These are phyloP conservation scores for Sungouiozyma ichnusensis DNA, from an alignment of 805 yeast species.

Conservation along the genomic window DNA sequence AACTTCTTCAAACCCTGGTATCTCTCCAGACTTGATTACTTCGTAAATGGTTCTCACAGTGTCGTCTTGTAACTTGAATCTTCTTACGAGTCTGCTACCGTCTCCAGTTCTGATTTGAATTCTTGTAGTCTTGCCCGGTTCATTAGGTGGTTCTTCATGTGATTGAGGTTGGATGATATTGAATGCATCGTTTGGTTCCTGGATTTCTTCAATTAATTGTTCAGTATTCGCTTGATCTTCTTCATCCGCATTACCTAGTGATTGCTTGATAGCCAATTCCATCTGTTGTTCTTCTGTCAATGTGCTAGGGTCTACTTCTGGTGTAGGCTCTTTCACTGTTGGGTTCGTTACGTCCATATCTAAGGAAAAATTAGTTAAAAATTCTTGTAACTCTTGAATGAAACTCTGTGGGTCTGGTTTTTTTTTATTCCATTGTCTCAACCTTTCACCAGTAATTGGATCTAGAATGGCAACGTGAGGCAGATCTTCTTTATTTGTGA, in stretches of 20 bases:
- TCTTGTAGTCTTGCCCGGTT: conserved; percentile 52
- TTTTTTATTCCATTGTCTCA: conserved; percentile 59
- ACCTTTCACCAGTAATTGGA: conserved; percentile 91
- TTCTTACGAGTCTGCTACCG: conserved; percentile 71
- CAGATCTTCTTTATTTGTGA: conserved; percentile 36
- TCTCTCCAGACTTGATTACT: conserved; percentile 46
- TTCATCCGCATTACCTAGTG: conserved; percentile 33
- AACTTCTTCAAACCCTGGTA: conserved; percentile 33
- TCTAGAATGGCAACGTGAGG: conserved; percentile 92
- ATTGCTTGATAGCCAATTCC: conserved; percentile 61
- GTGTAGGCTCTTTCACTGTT: conserved; percentile 44
- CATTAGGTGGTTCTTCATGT: conserved; percentile 52
- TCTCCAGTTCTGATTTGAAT: conserved; percentile 82
- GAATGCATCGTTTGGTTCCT: conserved; percentile 35
- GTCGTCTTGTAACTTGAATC: conserved; percentile 46
- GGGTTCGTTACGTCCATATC: conserved; percentile 60
- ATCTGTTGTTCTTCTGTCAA: conserved; percentile 79
- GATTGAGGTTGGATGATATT: conserved; percentile 39
- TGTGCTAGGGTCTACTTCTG: conserved; percentile 48
- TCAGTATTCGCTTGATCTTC: conserved; percentile 6
- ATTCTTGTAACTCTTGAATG: conserved; percentile 58
- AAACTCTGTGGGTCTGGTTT: conserved; percentile 53
- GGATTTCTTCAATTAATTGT: conserved; percentile 9
- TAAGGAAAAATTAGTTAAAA: conserved; percentile 54
- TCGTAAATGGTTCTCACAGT: conserved; percentile 51